Base-by-base conservation (phyloP, 768 basidiomycete genomes). In the Paxillus rubicundulus region DNA sequence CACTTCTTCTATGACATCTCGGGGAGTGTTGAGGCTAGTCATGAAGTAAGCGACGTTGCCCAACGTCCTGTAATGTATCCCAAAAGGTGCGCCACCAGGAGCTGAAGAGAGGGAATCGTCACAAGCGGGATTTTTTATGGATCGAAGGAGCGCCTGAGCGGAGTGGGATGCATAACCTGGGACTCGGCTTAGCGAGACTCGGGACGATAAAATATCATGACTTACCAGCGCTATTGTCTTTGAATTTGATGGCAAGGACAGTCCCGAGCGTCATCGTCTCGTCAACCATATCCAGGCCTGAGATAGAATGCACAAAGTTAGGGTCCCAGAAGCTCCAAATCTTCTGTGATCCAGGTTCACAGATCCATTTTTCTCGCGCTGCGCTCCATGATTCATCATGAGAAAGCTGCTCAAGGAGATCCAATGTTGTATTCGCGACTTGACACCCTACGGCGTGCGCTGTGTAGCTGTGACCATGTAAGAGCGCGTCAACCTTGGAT, bases 401-500 rank as follows among this genome's bases (percentile, higher is more conserved):
- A 20, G 63, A 64, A 14, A 81, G 66, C 38, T 74, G 55, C 45
- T 86, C 84, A 8, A 95, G 64, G 53, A 88, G 71, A 32, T 80
- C 74, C 38, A 98, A 74, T 3, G 93, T 82, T 69, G 85, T 82
- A 58, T 86, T 86, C 1, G 96, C 96, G 12, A 97, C 90, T 56
- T 89, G 86, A 69, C 96, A 98, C 1, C 93, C 96, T 36, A 97
- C 78, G 0, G 96, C 82, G 66, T 97, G 91, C 3, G 96, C 96
- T 0, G 92, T 97, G 68, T 98, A 98, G 51, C 89, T 92, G 67
- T 98, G 96, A 0, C 96, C 96, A 55, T 98, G 96, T 2, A 98
- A 74, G 13, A 98, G 73, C 14, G 96, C 93, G 55, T 89, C 82
- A n/a, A 77, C 79, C 68, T 98, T 98, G 33, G 76, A 77, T 32